Evolutionary conservation across 495 filamentous ascomycete genomes (phyloP).

Genomic region (Penicillium desertorum): DNA sequence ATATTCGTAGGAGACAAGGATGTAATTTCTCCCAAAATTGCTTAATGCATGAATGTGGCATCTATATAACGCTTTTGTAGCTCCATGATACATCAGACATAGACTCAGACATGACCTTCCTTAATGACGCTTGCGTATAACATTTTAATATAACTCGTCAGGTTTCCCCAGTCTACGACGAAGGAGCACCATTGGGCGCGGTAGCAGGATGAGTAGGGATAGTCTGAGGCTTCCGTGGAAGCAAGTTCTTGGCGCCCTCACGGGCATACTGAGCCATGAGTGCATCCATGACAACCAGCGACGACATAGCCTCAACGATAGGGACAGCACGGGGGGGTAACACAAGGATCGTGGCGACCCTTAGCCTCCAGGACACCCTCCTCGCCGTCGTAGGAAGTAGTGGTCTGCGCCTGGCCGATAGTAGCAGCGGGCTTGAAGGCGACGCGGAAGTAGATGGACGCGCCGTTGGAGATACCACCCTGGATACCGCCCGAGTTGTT

Average conservation of each 20-base stretch:
- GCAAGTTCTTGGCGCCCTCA: constrained; percentile 44
- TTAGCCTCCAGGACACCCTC: constrained; percentile 87
- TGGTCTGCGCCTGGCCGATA: constrained; percentile 88
- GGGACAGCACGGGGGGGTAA: constrained; percentile 92
- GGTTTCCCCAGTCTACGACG: not conserved
- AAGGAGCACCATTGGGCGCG: constrained; percentile 26
- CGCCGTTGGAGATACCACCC: constrained; percentile 94
- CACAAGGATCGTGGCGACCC: constrained; percentile 93
- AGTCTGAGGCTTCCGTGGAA: constrained; percentile 42
- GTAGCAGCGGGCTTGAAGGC: constrained; percentile 96
- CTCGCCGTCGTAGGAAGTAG: constrained; percentile 72
- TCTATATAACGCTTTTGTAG: constrained; percentile 4
- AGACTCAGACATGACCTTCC: not conserved
- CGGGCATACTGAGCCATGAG: constrained; percentile 81
- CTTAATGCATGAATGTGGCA: not conserved
- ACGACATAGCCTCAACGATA: constrained; percentile 96
- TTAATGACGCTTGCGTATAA: constrained; percentile 10
- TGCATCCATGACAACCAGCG: constrained; percentile 89
- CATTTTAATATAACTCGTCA: constrained; percentile 2
- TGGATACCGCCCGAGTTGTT: constrained; percentile 98
- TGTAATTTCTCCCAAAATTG: not conserved
- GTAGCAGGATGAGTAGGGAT: constrained; percentile 37
- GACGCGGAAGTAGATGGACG: constrained; percentile 90
- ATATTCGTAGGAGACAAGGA: not conserved
- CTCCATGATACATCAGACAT: constrained; percentile 8